Evolutionary conservation across 805 yeast species (phyloP), one percentile per base, ranked within the genome.

Genomic region (Candida pini): DNA sequence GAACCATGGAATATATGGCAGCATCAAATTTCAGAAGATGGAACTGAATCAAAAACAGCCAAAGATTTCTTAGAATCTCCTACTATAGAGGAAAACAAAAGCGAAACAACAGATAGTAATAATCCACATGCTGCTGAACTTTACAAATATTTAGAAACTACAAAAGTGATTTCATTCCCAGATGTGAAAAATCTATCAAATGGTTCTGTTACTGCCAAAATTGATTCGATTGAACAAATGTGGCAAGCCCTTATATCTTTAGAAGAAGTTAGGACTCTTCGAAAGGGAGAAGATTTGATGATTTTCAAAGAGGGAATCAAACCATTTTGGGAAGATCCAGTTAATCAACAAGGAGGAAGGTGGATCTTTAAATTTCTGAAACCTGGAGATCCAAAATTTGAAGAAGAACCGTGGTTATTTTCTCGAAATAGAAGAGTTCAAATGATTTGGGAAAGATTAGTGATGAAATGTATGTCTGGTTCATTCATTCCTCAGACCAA

Each of bases 321-420:
- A 43, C 85, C 85, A 9, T 71, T 75, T 31, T 78, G 85, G 83
- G 83, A 78, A 49, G 83, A 78, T 49, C 78, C 79, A 7, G 60
- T 66, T 32, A 78, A 78, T 49, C 56, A 68, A 40, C 60, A 64
- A 33, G 84, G 84, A 24, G 84, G 85, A 2, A 60, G 81, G 45
- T 77, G 81, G 81, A 66, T 72, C 14, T 69, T 76, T 44, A 62
- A 77, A 42, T 67, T 75, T 32, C 38, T 45, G 54, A 60, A 47
- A 58, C 73, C 31, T 9, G 23, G 20, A 6, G 13, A 45, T 30
- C 27, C 40, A 32, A 34, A 41, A 31, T 17, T 25, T n/a, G 22
- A 27, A 26, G 45, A 40, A 25, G 26, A 18, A 9, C 44, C 40
- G 9, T 21, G 13, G 12, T 36, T 34, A 31, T 16, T 51, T 45